These are phyloP conservation scores for Cnidoscolus chayamansa DNA, from an alignment of 441 rosid genomes.

Conservation along the genomic window DNA sequence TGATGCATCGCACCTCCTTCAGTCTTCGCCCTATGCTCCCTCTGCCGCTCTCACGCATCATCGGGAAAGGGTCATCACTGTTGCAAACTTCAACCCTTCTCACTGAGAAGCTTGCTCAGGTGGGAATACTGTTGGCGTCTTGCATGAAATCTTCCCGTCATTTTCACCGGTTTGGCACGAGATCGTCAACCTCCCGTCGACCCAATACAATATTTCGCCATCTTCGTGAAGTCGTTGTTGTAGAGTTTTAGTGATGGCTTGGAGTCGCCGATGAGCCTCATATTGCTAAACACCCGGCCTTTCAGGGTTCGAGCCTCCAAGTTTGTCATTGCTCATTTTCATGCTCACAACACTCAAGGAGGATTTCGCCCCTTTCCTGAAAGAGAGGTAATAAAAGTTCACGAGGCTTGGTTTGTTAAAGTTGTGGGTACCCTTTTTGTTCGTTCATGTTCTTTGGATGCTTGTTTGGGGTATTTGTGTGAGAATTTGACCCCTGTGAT, in stretches of 20 bases:
- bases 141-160: slow-evolving; percentile 6
- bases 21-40: too few species aligned
- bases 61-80: background rate
- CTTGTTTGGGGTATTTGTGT: slow-evolving; percentile 50
- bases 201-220: slow-evolving; percentile 11
- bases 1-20: too few species aligned
- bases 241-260: slow-evolving; percentile 30
- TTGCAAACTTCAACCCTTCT: slow-evolving; percentile 4
- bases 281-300: slow-evolving; percentile 31
- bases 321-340: slow-evolving; percentile 37
- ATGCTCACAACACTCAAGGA: slow-evolving; percentile 33
- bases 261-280: slow-evolving; percentile 51
- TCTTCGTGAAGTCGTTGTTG: slow-evolving; percentile 6
- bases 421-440: slow-evolving; percentile 56
- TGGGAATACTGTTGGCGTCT: background rate
- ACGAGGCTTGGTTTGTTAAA: slow-evolving; percentile 79
- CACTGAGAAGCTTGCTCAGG: background rate
- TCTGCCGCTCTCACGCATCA: background rate
- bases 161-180: background rate
- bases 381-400: slow-evolving; percentile 32
- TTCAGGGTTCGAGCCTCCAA: slow-evolving; percentile 56
- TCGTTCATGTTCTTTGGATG: slow-evolving; percentile 33
- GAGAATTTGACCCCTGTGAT: slow-evolving; percentile 50
- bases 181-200: slow-evolving; percentile 1
- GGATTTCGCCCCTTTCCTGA: slow-evolving; percentile 39